phyloP scores from a whole-genome alignment of 1,284 basidiomycete genomes.

The Trichosporon coremiiforme region DNA sequence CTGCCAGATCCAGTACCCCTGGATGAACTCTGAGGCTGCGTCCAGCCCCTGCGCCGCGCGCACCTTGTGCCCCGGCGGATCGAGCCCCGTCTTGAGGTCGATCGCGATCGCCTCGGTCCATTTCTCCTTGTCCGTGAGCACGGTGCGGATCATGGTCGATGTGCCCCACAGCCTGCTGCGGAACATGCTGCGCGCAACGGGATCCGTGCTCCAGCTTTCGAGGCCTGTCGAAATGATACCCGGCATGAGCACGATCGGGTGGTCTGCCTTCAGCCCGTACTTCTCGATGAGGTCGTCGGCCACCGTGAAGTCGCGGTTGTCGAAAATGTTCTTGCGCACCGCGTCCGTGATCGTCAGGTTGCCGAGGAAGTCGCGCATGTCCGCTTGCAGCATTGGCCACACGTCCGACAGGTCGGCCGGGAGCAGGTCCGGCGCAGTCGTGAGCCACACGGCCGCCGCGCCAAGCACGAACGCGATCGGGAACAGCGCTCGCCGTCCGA shows the following conservation, averaged over 20 bases:
- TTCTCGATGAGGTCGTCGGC: constrained; percentile 70
- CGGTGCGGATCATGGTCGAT: constrained; percentile 59
- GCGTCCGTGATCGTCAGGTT: constrained; percentile 40
- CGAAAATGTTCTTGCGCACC: constrained; percentile 65
- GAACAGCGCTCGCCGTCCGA: constrained; percentile 36
- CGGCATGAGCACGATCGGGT: constrained; percentile 81
- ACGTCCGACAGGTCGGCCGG: constrained; percentile 38
- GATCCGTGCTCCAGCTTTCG: constrained; percentile 54
- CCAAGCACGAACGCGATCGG: constrained; percentile 29
- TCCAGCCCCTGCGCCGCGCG: constrained; percentile 79
- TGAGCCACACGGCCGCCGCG: constrained; percentile 31
- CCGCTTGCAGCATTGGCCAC: constrained; percentile 44
- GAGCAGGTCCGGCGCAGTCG: constrained; percentile 29
- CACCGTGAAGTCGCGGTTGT: constrained; percentile 79
- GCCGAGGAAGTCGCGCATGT: constrained; percentile 46
- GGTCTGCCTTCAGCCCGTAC: constrained; percentile 66
- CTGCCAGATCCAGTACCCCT: constrained; percentile 95
- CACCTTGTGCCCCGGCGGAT: constrained; percentile 85
- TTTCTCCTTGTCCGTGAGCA: constrained; percentile 69
- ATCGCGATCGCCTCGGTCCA: constrained; percentile 92
- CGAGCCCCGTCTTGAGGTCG: constrained; percentile 87
- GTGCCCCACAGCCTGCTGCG: constrained; percentile 61
- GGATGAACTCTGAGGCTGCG: constrained; percentile 78
- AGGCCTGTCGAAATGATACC: constrained; percentile 60
- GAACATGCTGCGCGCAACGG: constrained; percentile 52